Percentiles rank a stretch among this genome's conserved stretches.
These are phyloP conservation scores for Centella asiatica DNA, from an alignment of 129 eudicot genomes.

Conservation along the genomic window DNA sequence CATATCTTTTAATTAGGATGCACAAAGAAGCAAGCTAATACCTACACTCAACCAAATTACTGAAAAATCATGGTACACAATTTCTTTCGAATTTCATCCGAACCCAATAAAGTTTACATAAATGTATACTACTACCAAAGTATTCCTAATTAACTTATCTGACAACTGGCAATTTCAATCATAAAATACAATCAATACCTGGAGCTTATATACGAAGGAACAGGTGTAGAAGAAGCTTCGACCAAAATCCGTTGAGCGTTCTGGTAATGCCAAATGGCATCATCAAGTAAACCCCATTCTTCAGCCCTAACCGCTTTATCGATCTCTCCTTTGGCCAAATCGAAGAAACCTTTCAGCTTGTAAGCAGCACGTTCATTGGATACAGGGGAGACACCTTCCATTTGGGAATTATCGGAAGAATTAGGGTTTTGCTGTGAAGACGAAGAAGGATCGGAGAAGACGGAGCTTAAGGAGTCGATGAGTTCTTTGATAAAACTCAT, in stretches of 20 bases:
- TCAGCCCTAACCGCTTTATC: constrained; percentile 92
- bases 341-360: constrained; percentile 87
- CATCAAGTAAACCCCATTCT: constrained; percentile 88
- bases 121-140: background rate
- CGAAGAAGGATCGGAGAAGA: constrained; percentile 38
- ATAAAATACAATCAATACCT: constrained; percentile 32
- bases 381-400: constrained; percentile 71
- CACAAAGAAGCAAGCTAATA: background rate
- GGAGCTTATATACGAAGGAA: constrained; percentile 73
- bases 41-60: background rate
- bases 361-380: constrained; percentile 76
- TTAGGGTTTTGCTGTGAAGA: constrained; percentile 40
- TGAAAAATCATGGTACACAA: no score
- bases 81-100: background rate
- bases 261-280: constrained; percentile 62
- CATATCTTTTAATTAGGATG: no score
- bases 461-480: constrained; percentile 38
- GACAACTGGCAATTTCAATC: background rate
- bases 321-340: constrained; percentile 71
- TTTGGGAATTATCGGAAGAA: constrained; percentile 17
- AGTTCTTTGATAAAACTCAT: constrained; percentile 63
- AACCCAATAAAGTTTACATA: background rate
- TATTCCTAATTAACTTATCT: background rate
- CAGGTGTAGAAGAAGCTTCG: constrained; percentile 76
- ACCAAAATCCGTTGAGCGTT: constrained; percentile 54